Percentiles rank a stretch among this genome's conserved stretches.
These are phyloP conservation scores for Auriscalpium vulgare DNA, from an alignment of 768 basidiomycete genomes.

Conservation along the genomic window DNA sequence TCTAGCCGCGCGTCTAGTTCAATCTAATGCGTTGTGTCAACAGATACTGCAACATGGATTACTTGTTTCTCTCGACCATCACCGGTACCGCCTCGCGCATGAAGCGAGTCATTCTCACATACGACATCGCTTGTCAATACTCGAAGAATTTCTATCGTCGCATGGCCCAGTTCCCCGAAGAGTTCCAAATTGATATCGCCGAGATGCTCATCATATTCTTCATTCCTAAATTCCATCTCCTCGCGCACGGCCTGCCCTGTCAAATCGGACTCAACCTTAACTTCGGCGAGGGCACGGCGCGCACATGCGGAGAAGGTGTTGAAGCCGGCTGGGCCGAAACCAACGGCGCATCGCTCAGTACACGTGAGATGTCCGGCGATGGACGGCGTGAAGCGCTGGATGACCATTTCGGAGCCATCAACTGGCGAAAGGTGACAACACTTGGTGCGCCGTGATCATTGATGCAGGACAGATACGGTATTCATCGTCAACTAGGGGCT, in stretches of 20 bases:
- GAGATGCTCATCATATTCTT: neutral
- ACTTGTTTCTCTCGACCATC: neutral
- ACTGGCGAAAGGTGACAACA: neutral
- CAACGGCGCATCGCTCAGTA: neutral
- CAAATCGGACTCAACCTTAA: neutral
- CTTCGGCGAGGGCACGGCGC: neutral
- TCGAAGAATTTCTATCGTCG: slow-evolving; percentile 5
- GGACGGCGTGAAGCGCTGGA: neutral
- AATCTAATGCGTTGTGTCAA: neutral
- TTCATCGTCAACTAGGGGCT: neutral
- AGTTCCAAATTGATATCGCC: neutral
- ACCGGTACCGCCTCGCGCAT: neutral
- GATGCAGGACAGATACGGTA: no score
- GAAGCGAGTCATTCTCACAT: slow-evolving; percentile 2
- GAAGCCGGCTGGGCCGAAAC: neutral
- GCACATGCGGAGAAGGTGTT: neutral
- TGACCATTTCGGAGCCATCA: neutral
- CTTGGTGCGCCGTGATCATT: no score
- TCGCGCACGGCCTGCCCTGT: neutral
- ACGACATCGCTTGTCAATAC: slow-evolving; percentile 20
- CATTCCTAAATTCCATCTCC: neutral
- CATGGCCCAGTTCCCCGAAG: neutral
- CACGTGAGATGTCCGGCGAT: neutral
- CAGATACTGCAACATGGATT: slow-evolving; percentile 12
- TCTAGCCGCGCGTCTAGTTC: neutral